Evolutionary conservation across 2,329 filamentous ascomycete species (phyloP).

Genomic region (Diatrype stigma): DNA sequence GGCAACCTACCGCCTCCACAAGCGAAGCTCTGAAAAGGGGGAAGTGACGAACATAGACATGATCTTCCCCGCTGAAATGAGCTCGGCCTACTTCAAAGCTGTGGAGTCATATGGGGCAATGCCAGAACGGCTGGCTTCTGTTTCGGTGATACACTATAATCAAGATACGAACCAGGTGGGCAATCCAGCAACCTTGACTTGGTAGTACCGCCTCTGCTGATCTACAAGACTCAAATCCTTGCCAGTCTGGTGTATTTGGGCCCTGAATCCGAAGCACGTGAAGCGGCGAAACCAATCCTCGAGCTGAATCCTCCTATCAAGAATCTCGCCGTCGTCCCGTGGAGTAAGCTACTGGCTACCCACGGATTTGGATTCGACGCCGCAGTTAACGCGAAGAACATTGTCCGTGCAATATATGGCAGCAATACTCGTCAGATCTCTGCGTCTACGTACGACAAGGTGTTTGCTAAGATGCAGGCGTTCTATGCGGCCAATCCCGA

Average conservation of each 20-base stretch:
- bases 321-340: neutral
- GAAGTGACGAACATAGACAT: neutral
- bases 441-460: neutral
- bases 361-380: neutral
- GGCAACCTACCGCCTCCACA: slow-evolving; percentile 1
- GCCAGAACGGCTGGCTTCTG: neutral
- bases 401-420: neutral
- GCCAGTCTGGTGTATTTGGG: neutral
- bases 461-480: neutral
- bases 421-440: neutral
- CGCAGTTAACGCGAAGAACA: neutral
- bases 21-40: neutral
- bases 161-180: neutral
- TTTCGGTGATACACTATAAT: neutral
- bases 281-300: neutral
- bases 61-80: slow-evolving; percentile 1
- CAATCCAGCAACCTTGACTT: neutral
- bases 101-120: neutral
- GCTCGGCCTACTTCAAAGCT: neutral
- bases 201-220: neutral
- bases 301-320: neutral
- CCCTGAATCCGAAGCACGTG: neutral
- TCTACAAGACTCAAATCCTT: neutral
- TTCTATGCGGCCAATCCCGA: neutral
- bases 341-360: neutral